A percentile compares a stretch with the other conserved stretches of the same genome.
Conservation (phyloP, 345 rosid genomes). For the Gynandropsis gynandra region DNA sequence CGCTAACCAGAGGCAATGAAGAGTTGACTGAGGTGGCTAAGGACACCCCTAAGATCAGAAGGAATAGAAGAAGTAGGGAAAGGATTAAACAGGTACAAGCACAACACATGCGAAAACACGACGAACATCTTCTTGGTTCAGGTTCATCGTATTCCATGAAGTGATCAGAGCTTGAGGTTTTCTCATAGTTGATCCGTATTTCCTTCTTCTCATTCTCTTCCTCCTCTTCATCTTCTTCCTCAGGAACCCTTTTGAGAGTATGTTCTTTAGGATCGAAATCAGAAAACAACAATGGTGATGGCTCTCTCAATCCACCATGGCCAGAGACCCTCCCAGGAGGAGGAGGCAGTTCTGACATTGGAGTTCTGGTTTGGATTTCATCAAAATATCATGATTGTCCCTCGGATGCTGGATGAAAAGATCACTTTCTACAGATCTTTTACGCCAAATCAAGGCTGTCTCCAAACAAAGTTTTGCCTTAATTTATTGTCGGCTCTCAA, state of each 20-base stretch:
- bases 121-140: conserved; percentile 12
- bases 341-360: conserved; percentile 29
- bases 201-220: conserved; percentile 26
- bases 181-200: conserved; percentile 2
- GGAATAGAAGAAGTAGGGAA: conserved; percentile 13
- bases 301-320: conserved; percentile 19
- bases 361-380: conserved; percentile 29
- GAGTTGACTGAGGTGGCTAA: conserved; percentile 19
- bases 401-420: conserved; percentile 11
- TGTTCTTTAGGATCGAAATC: conserved; percentile 22
- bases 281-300: conserved; percentile 25
- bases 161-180: conserved; percentile 13
- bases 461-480: conserved; percentile 15
- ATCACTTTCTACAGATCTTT: conserved; percentile 18
- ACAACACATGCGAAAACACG: conserved; percentile 23
- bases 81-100: conserved; percentile 19
- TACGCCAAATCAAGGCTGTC: conserved; percentile 25
- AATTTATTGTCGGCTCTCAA: conserved; percentile 13
- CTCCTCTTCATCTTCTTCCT: conserved; percentile 20
- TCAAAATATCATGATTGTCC: conserved; percentile 16
- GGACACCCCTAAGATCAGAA: conserved; percentile 19
- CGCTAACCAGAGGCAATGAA: conserved; percentile 19
- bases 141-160: conserved; percentile 18
- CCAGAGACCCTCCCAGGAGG: conserved; percentile 3
- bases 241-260: conserved; percentile 11